Evolutionary conservation across 768 basidiomycete species (phyloP).

Genomic region (Pleurotus tuber-regium): DNA sequence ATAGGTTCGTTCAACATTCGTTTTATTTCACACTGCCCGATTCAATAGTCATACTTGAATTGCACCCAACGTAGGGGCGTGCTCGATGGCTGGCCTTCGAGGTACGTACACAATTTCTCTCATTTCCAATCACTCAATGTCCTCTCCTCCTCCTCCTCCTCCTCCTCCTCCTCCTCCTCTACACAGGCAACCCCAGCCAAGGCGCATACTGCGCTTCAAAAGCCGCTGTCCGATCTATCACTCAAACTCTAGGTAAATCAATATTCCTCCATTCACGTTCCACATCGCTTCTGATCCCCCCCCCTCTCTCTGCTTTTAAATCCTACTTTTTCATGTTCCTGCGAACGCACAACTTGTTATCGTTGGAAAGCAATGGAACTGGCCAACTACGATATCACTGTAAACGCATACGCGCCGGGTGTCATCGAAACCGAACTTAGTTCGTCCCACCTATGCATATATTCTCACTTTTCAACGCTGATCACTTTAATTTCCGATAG

Average conservation of each 20-base stretch:
- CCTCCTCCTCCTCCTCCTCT: not conserved
- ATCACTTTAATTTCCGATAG: not conserved
- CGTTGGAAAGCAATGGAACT: constrained; percentile 28
- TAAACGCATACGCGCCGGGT: constrained; percentile 39
- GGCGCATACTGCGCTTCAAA: constrained; percentile 33
- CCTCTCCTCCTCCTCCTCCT: not conserved
- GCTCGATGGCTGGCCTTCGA: constrained; percentile 25
- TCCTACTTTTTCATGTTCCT: no score
- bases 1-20: constrained; percentile 19
- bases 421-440: constrained; percentile 27
- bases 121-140: not conserved
- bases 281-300: no score
- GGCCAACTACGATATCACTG: constrained; percentile 31
- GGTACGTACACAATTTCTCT: constrained; percentile 12
- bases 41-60: no score
- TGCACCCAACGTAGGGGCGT: constrained; percentile 23
- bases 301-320: no score
- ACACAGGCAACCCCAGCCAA: constrained; percentile 10
- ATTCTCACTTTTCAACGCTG: not conserved
- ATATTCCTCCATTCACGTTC: not conserved
- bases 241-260: constrained; percentile 30
- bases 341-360: no score
- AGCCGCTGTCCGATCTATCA: constrained; percentile 36
- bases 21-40: not conserved
- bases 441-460: constrained; percentile 13